Evolutionary conservation across 2,329 filamentous ascomycete species (phyloP), one percentile per base, ranked within the genome.

Genomic region (Amylocarpus encephaloides): DNA sequence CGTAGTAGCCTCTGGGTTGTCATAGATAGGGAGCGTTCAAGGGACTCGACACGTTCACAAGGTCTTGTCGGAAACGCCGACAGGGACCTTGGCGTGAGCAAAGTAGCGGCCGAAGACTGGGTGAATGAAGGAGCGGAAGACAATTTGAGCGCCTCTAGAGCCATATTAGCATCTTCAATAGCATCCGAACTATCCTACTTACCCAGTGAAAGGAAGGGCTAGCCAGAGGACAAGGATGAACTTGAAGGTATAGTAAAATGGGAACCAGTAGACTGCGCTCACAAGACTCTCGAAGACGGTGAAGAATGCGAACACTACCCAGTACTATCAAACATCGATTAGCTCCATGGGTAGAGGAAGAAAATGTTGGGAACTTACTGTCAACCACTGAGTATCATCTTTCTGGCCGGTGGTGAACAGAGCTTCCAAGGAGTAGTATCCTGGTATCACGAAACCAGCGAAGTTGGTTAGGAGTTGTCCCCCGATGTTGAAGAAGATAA

Each of bases 221-320:
- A 98, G 90, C 93, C 93, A 98, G 70, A 98, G 84, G 65, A 97
- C 80, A 70, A 97, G 86, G 68, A 94, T 77, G 69, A 98, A 96
- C 82, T 98, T 98, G 86, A 98, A 97, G 69, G 91, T 92, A 75
- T 88, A 98, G 86, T 98, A 98, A 78, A 98, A 98, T 68, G 93
- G 86, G 77, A 94, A 89, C 88, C 88, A 94, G 80, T 93, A 93
- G 57, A 92, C 86, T 57, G 89, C 86, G 72, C 79, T 90, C 66
- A 94, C 73, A 55, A 86, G 78, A 70, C 86, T 90, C 79, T 94
- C 88, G 62, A 89, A 67, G 44, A 93, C 86, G 73, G 85, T 90
- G 72, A 93, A 82, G 72, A 88, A 85, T 49, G 87, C 75, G 67
- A 88, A 93, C 55, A 88, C 85, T 53, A 94, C 86, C 88, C 88